Percentiles rank a stretch among this genome's conserved stretches.
These are phyloP conservation scores for Lachnellula willkommii DNA, from an alignment of 2,329 filamentous ascomycete species.

Conservation along the genomic window DNA sequence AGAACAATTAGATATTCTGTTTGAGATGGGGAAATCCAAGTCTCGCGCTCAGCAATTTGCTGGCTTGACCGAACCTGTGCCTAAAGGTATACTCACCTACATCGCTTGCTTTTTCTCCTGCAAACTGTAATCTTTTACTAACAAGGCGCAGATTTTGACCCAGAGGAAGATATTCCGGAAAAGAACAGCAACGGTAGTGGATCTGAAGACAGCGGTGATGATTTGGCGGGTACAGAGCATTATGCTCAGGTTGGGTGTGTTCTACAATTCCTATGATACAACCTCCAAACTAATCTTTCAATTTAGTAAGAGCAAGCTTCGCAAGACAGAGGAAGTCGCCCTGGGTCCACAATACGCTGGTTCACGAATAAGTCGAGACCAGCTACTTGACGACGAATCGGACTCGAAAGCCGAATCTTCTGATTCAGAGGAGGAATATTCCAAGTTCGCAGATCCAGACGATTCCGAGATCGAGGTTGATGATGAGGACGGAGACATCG, in stretches of 20 bases:
- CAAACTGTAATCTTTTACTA: constrained; percentile 4
- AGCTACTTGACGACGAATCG: constrained; percentile 50
- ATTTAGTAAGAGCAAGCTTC: constrained; percentile 71
- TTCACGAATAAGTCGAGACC: constrained; percentile 65
- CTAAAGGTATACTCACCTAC: constrained; percentile 46
- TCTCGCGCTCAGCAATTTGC: constrained; percentile 53
- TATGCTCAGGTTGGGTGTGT: constrained; percentile 70
- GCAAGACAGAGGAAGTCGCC: constrained; percentile 61
- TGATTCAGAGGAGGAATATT: constrained; percentile 21
- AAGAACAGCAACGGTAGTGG: constrained; percentile 36
- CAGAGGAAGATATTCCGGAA: constrained; percentile 30
- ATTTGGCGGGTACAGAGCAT: constrained; percentile 70
- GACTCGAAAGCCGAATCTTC: constrained; percentile 36
- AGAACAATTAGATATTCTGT: not conserved
- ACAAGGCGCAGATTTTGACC: constrained; percentile 34
- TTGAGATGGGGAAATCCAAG: constrained; percentile 46
- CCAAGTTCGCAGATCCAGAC: constrained; percentile 45
- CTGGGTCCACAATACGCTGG: constrained; percentile 80
- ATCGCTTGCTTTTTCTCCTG: not conserved
- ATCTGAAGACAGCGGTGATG: constrained; percentile 46
- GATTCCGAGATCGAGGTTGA: constrained; percentile 49
- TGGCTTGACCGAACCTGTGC: constrained; percentile 52
- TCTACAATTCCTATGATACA: not conserved
- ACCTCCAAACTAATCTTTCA: constrained; percentile 3
- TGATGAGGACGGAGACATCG: constrained; percentile 54